Percentiles rank a stretch among this genome's conserved stretches.
Evolutionary conservation across 2,329 filamentous ascomycete species (phyloP).

Genomic region (Hypoxylon sp.): DNA sequence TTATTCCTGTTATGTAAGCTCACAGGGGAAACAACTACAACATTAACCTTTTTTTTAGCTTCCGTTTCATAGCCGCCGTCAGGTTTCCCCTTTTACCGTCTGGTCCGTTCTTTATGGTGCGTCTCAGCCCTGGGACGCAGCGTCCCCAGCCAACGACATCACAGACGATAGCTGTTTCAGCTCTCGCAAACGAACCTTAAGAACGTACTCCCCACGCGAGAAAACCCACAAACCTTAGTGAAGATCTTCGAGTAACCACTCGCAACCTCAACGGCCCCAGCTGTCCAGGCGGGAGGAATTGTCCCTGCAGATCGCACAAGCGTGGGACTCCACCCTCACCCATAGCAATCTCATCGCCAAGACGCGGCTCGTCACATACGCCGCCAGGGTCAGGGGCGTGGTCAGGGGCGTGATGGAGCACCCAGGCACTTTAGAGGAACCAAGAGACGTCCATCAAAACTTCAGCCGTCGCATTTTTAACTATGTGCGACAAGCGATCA

Average conservation of each 20-base stretch:
- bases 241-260: constrained; percentile 4
- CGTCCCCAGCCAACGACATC: background rate
- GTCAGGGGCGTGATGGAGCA: background rate
- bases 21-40: constrained; percentile 3
- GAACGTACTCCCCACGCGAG: constrained; percentile 21
- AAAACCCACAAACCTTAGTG: background rate
- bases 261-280: constrained; percentile 1
- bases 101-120: background rate
- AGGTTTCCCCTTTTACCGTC: background rate
- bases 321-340: constrained; percentile 19
- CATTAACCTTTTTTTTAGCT: constrained; percentile 18
- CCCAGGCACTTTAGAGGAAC: background rate
- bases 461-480: constrained; percentile 31
- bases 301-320: constrained; percentile 34
- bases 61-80: constrained; percentile 17
- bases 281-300: constrained; percentile 11
- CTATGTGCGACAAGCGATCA: constrained; percentile 29
- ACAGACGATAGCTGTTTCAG: constrained; percentile 37
- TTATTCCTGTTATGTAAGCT: constrained; percentile 14
- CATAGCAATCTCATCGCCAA: constrained; percentile 35
- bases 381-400: constrained; percentile 7
- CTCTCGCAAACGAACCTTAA: constrained; percentile 18
- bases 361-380: constrained; percentile 4
- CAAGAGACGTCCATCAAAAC: constrained; percentile 28
- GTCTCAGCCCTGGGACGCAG: background rate